These are phyloP conservation scores for Leishmania aethiopica DNA, from an alignment of 208 protist genomes.

Conservation along the genomic window DNA sequence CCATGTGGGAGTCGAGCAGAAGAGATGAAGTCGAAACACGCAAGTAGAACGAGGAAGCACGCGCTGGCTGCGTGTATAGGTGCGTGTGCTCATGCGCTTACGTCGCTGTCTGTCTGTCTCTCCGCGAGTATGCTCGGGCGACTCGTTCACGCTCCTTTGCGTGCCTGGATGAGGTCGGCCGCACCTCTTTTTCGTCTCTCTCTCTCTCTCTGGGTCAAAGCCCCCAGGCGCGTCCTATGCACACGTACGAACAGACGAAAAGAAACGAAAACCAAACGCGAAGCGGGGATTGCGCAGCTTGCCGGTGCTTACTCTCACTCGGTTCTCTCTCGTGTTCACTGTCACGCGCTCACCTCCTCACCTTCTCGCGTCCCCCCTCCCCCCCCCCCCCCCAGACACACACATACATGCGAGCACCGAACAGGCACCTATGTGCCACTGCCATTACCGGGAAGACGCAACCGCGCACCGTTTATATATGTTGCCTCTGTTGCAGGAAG, in stretches of 20 bases:
- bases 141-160: neutral
- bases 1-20: neutral
- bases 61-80: neutral
- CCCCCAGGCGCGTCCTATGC: neutral
- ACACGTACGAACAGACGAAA: neutral
- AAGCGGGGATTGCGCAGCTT: neutral
- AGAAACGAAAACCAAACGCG: neutral
- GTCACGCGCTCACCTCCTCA: neutral
- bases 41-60: neutral
- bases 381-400: neutral
- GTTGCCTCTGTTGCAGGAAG: neutral
- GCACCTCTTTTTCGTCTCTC: neutral
- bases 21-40: neutral
- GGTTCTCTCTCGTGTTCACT: neutral
- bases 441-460: neutral
- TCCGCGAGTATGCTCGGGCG: neutral
- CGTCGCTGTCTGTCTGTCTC: neutral
- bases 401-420: neutral
- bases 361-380: neutral
- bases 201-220: neutral
- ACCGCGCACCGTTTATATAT: neutral
- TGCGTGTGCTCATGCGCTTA: neutral
- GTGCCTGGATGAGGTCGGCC: neutral
- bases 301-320: neutral
- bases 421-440: neutral